These are phyloP conservation scores for Obba rivulosa DNA, from an alignment of 768 basidiomycete species.

Conservation along the genomic window DNA sequence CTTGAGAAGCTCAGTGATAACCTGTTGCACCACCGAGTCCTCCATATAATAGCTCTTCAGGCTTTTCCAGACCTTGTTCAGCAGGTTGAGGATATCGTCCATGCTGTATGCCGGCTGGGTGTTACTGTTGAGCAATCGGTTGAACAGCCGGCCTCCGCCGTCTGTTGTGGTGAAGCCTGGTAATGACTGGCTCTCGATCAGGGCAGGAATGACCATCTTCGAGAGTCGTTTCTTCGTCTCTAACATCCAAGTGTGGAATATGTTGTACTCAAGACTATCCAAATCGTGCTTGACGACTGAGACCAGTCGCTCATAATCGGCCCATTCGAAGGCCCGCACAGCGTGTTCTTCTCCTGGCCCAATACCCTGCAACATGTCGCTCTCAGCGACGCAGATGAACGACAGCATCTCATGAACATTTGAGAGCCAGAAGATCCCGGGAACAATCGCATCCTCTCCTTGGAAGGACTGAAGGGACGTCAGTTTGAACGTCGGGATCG, in stretches of 20 bases:
- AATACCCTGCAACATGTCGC: conserved; percentile 96
- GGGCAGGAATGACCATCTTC: conserved; percentile 99
- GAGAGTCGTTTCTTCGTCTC: conserved; percentile 94
- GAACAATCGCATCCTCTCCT: conserved; percentile 92
- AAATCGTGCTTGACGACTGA: conserved; percentile 99
- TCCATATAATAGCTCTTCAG: conserved; percentile 99
- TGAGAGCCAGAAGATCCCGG: conserved; percentile 99
- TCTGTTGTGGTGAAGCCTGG: conserved; percentile 97
- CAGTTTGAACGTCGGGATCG: conserved; percentile 1
- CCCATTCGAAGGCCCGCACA: conserved; percentile 92
- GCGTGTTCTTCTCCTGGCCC: conserved; percentile 93
- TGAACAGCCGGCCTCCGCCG: conserved; percentile 89
- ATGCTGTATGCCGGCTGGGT: conserved; percentile 89
- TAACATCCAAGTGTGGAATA: conserved; percentile 99
- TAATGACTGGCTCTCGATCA: conserved; percentile 95
- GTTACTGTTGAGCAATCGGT: conserved; percentile 83
- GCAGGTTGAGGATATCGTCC: conserved; percentile 95
- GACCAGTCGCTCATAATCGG: conserved; percentile 92
- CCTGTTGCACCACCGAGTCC: conserved; percentile 93
- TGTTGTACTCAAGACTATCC: conserved; percentile 98
- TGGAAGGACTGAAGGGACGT: conserved; percentile 61
- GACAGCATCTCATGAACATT: conserved; percentile 99
- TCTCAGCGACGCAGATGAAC: conserved; percentile 98
- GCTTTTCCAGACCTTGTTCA: conserved; percentile 98
- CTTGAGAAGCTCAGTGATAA: conserved; percentile 90